Percentiles rank a stretch among this genome's conserved stretches.
These are phyloP conservation scores for Cymbopogon citratus DNA, from an alignment of 176 grass and related monocot species.

Conservation along the genomic window DNA sequence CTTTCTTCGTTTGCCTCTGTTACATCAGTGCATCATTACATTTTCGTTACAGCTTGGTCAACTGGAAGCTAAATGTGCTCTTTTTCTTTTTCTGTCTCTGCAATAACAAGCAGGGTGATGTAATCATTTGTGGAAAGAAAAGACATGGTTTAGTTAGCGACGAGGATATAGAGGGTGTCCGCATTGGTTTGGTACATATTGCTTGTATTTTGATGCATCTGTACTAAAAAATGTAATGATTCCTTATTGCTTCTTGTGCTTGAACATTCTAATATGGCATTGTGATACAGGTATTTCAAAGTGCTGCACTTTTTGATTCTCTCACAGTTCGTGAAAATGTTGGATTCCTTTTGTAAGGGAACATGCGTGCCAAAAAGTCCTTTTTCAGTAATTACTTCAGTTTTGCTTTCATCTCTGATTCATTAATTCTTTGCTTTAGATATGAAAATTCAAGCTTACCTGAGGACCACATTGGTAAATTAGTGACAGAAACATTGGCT, in stretches of 20 bases:
- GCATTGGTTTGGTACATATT: slow-evolving; percentile 75
- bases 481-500: slow-evolving; percentile 77
- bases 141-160: slow-evolving; percentile 90
- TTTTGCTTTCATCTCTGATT: slow-evolving; percentile 20
- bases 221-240: slow-evolving; percentile 15
- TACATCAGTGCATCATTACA: neutral
- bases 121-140: slow-evolving; percentile 72
- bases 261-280: slow-evolving; percentile 8
- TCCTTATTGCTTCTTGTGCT: slow-evolving; percentile 14
- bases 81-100: slow-evolving; percentile 3
- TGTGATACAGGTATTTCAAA: slow-evolving; percentile 86
- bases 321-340: slow-evolving; percentile 94
- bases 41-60: neutral
- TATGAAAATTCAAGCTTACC: slow-evolving; percentile 89
- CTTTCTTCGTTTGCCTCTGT: slow-evolving; percentile 8
- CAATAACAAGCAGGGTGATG: slow-evolving; percentile 68
- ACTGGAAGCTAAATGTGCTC: neutral
- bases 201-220: slow-evolving; percentile 13
- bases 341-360: slow-evolving; percentile 92
- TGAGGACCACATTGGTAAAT: slow-evolving; percentile 54
- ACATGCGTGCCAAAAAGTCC: slow-evolving; percentile 22
- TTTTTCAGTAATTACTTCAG: neutral
- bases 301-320: slow-evolving; percentile 94
- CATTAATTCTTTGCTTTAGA: slow-evolving; percentile 41
- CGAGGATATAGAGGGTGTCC: slow-evolving; percentile 81